These are phyloP conservation scores for Chalciporus sphaerocephalus DNA, from an alignment of 768 basidiomycete genomes.

Conservation along the genomic window DNA sequence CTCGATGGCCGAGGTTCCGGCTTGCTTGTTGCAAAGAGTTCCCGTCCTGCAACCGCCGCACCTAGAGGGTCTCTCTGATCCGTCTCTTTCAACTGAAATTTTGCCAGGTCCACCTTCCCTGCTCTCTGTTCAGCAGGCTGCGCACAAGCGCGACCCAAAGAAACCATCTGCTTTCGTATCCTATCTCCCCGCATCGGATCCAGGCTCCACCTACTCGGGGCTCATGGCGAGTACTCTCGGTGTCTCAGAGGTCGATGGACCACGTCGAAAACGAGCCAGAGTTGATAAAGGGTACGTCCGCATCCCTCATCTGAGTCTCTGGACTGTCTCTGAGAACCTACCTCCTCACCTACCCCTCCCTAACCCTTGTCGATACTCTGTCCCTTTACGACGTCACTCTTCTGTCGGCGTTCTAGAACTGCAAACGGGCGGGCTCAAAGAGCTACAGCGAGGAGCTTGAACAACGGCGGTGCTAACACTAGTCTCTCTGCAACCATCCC, in stretches of 20 bases:
- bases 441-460: constrained; percentile 63
- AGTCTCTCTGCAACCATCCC: constrained; percentile 23
- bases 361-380: constrained; percentile 28
- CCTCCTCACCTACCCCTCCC: constrained; percentile 16
- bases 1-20: constrained; percentile 64
- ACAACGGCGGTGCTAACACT: constrained; percentile 39
- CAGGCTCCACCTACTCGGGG: constrained; percentile 83
- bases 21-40: constrained; percentile 69
- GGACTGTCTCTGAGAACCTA: constrained; percentile 23
- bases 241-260: constrained; percentile 54
- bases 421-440: constrained; percentile 67
- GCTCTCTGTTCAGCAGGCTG: constrained; percentile 62
- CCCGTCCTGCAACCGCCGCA: constrained; percentile 72
- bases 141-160: constrained; percentile 75
- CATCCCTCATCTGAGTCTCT: constrained; percentile 22
- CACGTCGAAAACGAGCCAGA: constrained; percentile 68
- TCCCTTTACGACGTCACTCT: constrained; percentile 8
- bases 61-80: constrained; percentile 66
- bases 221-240: constrained; percentile 63
- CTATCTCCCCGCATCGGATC: constrained; percentile 80
- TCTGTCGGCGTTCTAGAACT: constrained; percentile 37
- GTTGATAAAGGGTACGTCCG: constrained; percentile 65
- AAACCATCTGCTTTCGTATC: constrained; percentile 67
- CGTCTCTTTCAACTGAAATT: constrained; percentile 82
- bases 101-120: constrained; percentile 83